Conservation (phyloP, 2,329 filamentous ascomycete species). For the Trichoderma sp. region DNA sequence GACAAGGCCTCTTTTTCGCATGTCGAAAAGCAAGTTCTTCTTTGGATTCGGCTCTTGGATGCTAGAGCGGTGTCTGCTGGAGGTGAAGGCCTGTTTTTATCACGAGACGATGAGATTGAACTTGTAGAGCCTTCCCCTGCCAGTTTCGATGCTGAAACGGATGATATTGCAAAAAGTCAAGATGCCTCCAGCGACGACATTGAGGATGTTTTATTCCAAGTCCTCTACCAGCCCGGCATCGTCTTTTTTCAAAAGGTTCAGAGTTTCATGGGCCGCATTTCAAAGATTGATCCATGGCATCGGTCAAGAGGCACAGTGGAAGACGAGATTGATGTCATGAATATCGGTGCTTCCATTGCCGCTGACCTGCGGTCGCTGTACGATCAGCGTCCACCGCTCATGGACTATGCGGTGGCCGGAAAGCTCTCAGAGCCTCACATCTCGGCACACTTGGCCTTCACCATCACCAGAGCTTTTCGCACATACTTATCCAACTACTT, state of each 20-base stretch:
- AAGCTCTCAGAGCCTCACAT: slow-evolving; percentile 51
- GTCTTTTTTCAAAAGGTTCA: slow-evolving; percentile 61
- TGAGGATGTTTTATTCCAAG: slow-evolving; percentile 56
- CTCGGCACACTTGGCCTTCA: slow-evolving; percentile 50
- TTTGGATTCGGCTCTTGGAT: slow-evolving; percentile 58
- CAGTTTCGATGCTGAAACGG: slow-evolving; percentile 38
- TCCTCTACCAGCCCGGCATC: slow-evolving; percentile 57
- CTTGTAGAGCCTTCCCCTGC: slow-evolving; percentile 47
- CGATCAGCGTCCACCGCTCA: slow-evolving; percentile 53
- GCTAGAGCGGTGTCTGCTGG: slow-evolving; percentile 58
- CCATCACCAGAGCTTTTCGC: slow-evolving; percentile 55
- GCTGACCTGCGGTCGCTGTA: slow-evolving; percentile 54
- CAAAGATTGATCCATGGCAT: slow-evolving; percentile 59
- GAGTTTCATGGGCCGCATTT: slow-evolving; percentile 58
- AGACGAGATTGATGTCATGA: slow-evolving; percentile 61
- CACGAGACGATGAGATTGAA: slow-evolving; percentile 49
- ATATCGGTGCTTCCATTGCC: slow-evolving; percentile 52
- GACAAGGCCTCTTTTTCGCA: slow-evolving; percentile 41
- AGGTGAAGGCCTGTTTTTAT: slow-evolving; percentile 56
- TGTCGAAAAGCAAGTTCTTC: slow-evolving; percentile 51
- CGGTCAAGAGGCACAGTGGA: slow-evolving; percentile 57
- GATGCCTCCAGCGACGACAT: slow-evolving; percentile 40
- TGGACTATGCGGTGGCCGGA: slow-evolving; percentile 58
- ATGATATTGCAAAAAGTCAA: slow-evolving; percentile 29
- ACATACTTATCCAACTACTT: slow-evolving; percentile 60